Conservation (phyloP, 2,329 filamentous ascomycete species). For the Aureobasidium pullulans region DNA sequence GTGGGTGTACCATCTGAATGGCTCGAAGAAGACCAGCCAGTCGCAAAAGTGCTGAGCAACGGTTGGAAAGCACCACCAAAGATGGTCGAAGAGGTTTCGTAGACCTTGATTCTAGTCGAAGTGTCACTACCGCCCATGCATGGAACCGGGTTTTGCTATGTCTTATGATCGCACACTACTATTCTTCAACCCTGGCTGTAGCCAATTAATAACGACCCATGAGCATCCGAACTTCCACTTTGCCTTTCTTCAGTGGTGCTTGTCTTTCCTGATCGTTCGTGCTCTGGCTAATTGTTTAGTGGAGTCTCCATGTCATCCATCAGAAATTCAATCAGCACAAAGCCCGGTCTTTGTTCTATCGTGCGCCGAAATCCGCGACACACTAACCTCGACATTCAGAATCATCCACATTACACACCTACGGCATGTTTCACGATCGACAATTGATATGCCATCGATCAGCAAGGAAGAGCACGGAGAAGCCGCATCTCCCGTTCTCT, state of each 20-base stretch:
- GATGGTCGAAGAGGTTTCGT: slow-evolving; percentile 16
- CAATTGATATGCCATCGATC: not conserved
- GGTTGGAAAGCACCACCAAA: slow-evolving; percentile 13
- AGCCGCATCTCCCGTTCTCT: slow-evolving; percentile 3
- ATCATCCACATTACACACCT: not conserved
- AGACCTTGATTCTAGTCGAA: not conserved
- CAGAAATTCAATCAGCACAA: too few species aligned
- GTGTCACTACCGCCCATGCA: too few species aligned
- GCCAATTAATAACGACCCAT: not conserved
- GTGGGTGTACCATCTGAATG: slow-evolving; percentile 63
- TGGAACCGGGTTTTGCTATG: too few species aligned
- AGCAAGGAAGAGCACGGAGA: not conserved
- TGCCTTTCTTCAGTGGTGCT: not conserved
- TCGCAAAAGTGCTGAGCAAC: slow-evolving; percentile 49
- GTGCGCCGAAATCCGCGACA: not conserved
- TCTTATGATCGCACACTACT: too few species aligned
- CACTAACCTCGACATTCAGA: not conserved
- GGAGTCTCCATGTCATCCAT: too few species aligned
- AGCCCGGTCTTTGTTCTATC: not conserved
- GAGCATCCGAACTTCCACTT: not conserved
- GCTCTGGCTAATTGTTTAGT: too few species aligned
- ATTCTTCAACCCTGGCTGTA: not conserved
- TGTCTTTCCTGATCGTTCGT: too few species aligned
- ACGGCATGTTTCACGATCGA: slow-evolving; percentile 2
- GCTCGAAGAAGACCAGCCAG: slow-evolving; percentile 47